Evolutionary conservation across 2,329 filamentous ascomycete species (phyloP).

Genomic region (Aspergillus awamori): DNA sequence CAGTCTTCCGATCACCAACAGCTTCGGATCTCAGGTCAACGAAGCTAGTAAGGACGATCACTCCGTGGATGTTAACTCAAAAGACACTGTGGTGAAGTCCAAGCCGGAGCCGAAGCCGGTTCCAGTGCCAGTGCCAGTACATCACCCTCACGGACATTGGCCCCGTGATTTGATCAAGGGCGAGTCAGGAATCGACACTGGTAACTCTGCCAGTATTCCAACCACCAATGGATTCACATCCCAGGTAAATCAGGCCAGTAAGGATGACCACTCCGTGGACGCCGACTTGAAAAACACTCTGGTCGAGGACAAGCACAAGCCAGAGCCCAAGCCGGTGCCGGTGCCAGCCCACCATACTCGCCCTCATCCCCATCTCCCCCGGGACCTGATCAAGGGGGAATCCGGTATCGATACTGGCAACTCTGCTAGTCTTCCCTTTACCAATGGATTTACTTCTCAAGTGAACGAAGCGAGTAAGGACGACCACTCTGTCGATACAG

Average conservation of each 20-base stretch:
- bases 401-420: slow-evolving; percentile 23
- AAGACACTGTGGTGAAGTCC: not conserved
- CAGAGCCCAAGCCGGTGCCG: too few relatives aligned
- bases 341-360: not conserved
- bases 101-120: not conserved
- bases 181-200: slow-evolving; percentile 24
- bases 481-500: not conserved
- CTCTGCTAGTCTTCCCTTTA: slow-evolving; percentile 4
- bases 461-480: not conserved
- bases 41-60: not conserved
- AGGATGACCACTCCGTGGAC: slow-evolving; percentile 1
- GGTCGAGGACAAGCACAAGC: not conserved
- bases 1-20: not conserved
- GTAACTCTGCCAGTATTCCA: slow-evolving; percentile 19
- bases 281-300: not conserved
- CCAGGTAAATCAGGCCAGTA: not conserved
- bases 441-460: not conserved
- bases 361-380: slow-evolving; percentile 15
- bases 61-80: not conserved
- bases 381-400: slow-evolving; percentile 15
- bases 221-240: slow-evolving; percentile 4
- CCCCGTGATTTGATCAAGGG: slow-evolving; percentile 23
- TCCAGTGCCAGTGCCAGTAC: not conserved
- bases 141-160: not conserved
- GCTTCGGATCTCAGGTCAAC: not conserved